A percentile compares a stretch with the other conserved stretches of the same genome.
These are phyloP conservation scores for Colletotrichum lentis DNA, from an alignment of 2,329 filamentous ascomycete species.

Conservation along the genomic window DNA sequence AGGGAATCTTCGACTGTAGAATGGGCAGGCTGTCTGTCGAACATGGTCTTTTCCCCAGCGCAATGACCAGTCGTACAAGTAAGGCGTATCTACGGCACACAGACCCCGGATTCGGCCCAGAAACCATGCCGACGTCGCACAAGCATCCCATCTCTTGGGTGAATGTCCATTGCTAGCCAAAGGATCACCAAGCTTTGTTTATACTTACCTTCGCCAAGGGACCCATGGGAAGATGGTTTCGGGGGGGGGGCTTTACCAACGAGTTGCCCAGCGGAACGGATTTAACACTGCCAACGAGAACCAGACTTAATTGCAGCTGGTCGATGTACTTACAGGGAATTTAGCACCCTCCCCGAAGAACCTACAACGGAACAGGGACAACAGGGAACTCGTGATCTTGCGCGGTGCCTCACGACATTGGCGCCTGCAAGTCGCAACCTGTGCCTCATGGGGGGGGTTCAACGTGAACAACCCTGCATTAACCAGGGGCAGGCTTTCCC, in stretches of 20 bases:
- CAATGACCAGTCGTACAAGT: not conserved
- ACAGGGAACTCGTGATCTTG: not conserved
- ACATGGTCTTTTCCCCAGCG: conserved; percentile 2
- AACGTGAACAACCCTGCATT: conserved; percentile 23
- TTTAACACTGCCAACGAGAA: not conserved
- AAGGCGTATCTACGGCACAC: conserved; percentile 23
- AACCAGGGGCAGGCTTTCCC: conserved; percentile 18
- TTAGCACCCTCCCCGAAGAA: no score
- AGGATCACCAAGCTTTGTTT: conserved; percentile 9
- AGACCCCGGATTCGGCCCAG: conserved; percentile 29
- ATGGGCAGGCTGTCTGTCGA: not conserved
- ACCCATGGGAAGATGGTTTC: not conserved
- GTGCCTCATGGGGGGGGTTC: not conserved
- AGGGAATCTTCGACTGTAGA: not conserved
- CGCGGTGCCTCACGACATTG: conserved; percentile 6
- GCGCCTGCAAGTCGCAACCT: not conserved
- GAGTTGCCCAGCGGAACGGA: not conserved
- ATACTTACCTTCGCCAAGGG: conserved; percentile 9
- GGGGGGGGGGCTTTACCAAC: not conserved
- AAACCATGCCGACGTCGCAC: conserved; percentile 37
- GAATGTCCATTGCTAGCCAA: not conserved
- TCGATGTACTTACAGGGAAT: not conserved
- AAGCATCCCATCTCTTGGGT: conserved; percentile 31
- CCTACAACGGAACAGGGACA: not conserved
- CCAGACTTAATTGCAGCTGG: not conserved